Conservation (phyloP, 257 asterid genomes). For the Anisodus acutangulus region DNA sequence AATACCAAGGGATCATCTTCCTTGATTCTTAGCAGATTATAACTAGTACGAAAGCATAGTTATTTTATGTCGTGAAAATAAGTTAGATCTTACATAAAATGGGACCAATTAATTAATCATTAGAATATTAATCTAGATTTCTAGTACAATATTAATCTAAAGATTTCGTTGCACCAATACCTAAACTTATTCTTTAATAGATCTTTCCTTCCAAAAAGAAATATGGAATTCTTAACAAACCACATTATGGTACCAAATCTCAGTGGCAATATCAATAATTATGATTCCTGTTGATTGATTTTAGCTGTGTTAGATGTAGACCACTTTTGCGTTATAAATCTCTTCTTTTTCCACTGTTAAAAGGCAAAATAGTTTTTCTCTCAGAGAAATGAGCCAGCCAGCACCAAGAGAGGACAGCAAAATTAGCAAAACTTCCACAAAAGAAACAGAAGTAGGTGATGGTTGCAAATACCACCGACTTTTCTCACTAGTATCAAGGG, state of each 20-base stretch:
- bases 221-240: neutral
- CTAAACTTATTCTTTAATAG: too few relatives aligned
- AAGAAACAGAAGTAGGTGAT: slow-evolving; percentile 5
- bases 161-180: too few relatives aligned
- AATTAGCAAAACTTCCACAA: neutral
- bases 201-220: neutral
- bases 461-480: neutral
- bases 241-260: neutral
- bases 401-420: neutral
- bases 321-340: neutral
- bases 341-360: neutral
- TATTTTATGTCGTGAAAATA: neutral
- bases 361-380: neutral
- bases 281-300: neutral
- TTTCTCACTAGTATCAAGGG: neutral
- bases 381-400: neutral
- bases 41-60: neutral
- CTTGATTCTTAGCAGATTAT: neutral
- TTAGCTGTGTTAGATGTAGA: neutral
- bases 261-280: neutral
- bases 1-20: neutral
- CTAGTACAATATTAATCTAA: too few relatives aligned
- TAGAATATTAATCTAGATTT: too few relatives aligned
- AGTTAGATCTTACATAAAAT: too few relatives aligned
- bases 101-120: too few relatives aligned